These are phyloP conservation scores for Cynara cardunculus DNA, from an alignment of 129 eudicot genomes.

Conservation along the genomic window DNA sequence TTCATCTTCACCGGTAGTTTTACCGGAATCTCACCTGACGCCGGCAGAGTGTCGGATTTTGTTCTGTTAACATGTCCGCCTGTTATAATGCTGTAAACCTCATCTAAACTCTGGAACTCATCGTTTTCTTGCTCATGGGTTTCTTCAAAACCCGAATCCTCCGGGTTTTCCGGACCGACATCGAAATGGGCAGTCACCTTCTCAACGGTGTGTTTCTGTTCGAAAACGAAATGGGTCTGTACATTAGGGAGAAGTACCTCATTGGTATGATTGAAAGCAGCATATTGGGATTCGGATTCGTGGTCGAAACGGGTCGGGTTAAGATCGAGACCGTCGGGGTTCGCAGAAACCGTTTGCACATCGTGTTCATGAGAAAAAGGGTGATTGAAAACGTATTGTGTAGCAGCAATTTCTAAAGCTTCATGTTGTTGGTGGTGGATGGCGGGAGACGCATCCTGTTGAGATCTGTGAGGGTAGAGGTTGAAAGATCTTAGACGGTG, in stretches of 20 bases:
- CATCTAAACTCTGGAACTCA: constrained; percentile 46
- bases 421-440: constrained; percentile 20
- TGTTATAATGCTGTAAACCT: constrained; percentile 48
- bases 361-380: constrained; percentile 33
- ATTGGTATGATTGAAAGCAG: not conserved
- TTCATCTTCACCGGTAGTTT: constrained; percentile 61
- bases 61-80: constrained; percentile 45
- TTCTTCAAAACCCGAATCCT: not conserved
- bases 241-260: not conserved
- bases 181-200: constrained; percentile 20
- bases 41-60: constrained; percentile 69
- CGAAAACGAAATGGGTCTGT: constrained; percentile 28
- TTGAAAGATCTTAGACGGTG: constrained; percentile 71
- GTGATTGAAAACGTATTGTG: constrained; percentile 34
- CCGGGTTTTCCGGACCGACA: not conserved
- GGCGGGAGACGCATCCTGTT: constrained; percentile 7
- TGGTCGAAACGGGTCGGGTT: constrained; percentile 20
- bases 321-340: not conserved
- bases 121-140: constrained; percentile 27
- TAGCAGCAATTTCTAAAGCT: constrained; percentile 27
- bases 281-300: not conserved
- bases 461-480: constrained; percentile 36
- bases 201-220: constrained; percentile 10
- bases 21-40: constrained; percentile 58
- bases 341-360: constrained; percentile 12